Conservation (phyloP, 352 stramenopile species). For the Phytopythium aichiense region DNA sequence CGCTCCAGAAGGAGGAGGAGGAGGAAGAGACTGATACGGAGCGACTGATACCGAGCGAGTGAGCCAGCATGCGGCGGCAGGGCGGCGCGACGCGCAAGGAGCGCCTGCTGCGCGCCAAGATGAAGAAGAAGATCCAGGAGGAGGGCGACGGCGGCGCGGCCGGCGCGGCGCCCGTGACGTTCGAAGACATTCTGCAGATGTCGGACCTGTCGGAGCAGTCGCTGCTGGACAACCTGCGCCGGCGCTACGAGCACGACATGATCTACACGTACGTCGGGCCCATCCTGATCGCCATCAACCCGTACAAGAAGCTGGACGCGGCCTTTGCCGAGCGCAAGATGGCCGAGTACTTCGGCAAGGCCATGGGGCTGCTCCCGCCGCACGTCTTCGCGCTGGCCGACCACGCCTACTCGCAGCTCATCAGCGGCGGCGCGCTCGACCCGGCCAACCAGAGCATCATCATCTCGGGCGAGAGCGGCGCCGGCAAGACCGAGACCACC, state of each 20-base stretch:
- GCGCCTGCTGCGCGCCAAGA: slow-evolving; percentile 78
- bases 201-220: slow-evolving; percentile 87
- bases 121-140: slow-evolving; percentile 85
- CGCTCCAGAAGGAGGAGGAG: not conserved
- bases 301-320: slow-evolving; percentile 77
- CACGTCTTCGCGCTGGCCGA: slow-evolving; percentile 91
- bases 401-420: slow-evolving; percentile 87
- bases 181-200: slow-evolving; percentile 90
- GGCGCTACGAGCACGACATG: slow-evolving; percentile 89
- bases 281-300: slow-evolving; percentile 92
- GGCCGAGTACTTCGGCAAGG: slow-evolving; percentile 87
- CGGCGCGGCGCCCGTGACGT: slow-evolving; percentile 34
- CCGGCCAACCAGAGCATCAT: slow-evolving; percentile 91
- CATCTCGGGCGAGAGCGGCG: slow-evolving; percentile 90
- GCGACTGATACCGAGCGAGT: not conserved
- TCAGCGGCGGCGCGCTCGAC: slow-evolving; percentile 74
- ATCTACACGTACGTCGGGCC: slow-evolving; percentile 94
- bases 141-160: slow-evolving; percentile 41
- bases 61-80: slow-evolving; percentile 28
- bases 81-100: slow-evolving; percentile 69
- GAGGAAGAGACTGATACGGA: not conserved
- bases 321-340: slow-evolving; percentile 77
- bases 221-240: slow-evolving; percentile 84
- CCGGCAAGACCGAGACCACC: slow-evolving; percentile 89
- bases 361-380: slow-evolving; percentile 73